Evolutionary conservation across 1,284 basidiomycete species (phyloP).

Genomic region (Mycena sp.): DNA sequence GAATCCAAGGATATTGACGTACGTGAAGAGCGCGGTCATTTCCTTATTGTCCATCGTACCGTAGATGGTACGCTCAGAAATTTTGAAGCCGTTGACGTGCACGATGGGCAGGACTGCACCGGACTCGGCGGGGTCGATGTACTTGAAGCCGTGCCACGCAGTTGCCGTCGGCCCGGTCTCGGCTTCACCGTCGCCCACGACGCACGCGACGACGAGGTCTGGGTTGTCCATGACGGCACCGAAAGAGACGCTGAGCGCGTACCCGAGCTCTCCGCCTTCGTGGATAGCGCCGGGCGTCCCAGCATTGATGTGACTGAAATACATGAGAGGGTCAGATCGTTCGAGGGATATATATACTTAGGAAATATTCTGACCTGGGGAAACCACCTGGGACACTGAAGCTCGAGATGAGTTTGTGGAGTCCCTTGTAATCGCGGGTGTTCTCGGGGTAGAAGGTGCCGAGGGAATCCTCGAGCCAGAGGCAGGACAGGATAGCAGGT

Average conservation of each 20-base stretch:
- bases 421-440: constrained; percentile 67
- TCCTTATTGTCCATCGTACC: constrained; percentile 93
- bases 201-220: constrained; percentile 79
- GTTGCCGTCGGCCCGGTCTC: constrained; percentile 89
- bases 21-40: constrained; percentile 75
- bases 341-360: not conserved
- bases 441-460: constrained; percentile 79
- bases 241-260: constrained; percentile 85
- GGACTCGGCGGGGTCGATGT: constrained; percentile 90
- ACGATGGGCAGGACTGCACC: constrained; percentile 91
- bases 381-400: constrained; percentile 77
- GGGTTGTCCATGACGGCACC: constrained; percentile 92
- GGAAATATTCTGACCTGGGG: constrained; percentile 55
- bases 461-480: constrained; percentile 87
- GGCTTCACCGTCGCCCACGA: constrained; percentile 89
- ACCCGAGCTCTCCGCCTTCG: constrained; percentile 92
- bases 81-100: constrained; percentile 88
- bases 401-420: constrained; percentile 70
- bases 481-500: constrained; percentile 80
- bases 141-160: constrained; percentile 89
- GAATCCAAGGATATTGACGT: constrained; percentile 27
- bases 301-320: constrained; percentile 72
- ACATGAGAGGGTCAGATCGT: not conserved
- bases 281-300: constrained; percentile 90
- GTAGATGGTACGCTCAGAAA: constrained; percentile 88